These are phyloP conservation scores for Rubroboletus pulcherrimus DNA, from an alignment of 768 basidiomycete genomes.

Conservation along the genomic window DNA sequence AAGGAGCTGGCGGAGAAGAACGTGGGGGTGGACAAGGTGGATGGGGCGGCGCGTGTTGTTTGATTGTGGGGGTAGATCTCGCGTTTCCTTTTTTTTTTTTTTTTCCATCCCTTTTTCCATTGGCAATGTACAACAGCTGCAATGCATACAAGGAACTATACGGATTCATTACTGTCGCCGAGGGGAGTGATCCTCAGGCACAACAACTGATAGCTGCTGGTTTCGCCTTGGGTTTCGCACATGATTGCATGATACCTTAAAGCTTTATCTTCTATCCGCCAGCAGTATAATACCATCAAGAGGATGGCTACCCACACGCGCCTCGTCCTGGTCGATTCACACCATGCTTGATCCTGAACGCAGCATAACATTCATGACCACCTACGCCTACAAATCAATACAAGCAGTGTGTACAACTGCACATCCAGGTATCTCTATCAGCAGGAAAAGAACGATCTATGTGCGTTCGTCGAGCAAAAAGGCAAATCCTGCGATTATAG, in stretches of 20 bases:
- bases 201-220: background rate
- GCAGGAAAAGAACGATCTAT: slow-evolving; percentile 2
- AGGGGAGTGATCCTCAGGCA: background rate
- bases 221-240: background rate
- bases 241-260: no score
- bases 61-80: no score
- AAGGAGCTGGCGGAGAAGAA: slow-evolving; percentile 33
- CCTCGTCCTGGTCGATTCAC: background rate
- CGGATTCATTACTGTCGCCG: background rate
- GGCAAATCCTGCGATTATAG: background rate
- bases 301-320: background rate
- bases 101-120: background rate
- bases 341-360: background rate
- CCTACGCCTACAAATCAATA: slow-evolving; percentile 7
- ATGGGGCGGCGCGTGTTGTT: no score
- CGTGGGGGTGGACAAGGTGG: background rate
- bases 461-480: background rate
- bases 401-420: slow-evolving; percentile 5
- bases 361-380: background rate
- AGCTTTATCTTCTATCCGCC: no score
- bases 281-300: background rate
- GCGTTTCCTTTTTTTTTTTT: background rate
- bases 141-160: background rate
- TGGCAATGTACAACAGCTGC: slow-evolving; percentile 1
- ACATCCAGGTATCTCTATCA: slow-evolving; percentile 7